Percentiles rank a stretch among this genome's conserved stretches.
Conservation (phyloP, 1,284 basidiomycete genomes). For the Ceratobasidium sp. region DNA sequence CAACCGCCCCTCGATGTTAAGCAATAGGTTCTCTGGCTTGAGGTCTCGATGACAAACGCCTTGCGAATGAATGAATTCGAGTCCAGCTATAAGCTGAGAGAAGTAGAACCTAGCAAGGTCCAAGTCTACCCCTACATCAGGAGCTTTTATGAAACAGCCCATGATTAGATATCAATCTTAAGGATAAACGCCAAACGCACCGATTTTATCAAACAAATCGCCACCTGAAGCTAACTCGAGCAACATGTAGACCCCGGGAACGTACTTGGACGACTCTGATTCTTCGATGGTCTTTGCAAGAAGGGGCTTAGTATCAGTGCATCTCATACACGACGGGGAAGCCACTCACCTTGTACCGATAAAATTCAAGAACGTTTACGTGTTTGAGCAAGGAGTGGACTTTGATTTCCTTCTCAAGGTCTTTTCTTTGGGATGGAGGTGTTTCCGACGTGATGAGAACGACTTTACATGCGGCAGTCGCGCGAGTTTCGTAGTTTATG, state of each 20-base stretch:
- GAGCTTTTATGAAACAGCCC: conserved; percentile 62
- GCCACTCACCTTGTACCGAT: conserved; percentile 27
- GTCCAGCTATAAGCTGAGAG: conserved; percentile 85
- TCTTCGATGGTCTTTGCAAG: conserved; percentile 80
- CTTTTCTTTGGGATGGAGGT: conserved; percentile 75
- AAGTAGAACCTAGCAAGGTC: conserved; percentile 95
- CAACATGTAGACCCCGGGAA: conserved; percentile 91
- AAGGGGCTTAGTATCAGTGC: neutral
- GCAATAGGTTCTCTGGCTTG: conserved; percentile 94
- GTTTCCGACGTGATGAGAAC: conserved; percentile 72
- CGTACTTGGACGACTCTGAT: conserved; percentile 68
- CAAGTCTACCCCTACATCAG: conserved; percentile 88
- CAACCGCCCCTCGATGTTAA: conserved; percentile 81
- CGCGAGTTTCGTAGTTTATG: conserved; percentile 72
- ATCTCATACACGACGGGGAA: neutral
- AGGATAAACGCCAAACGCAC: conserved; percentile 60
- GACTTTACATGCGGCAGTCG: conserved; percentile 88
- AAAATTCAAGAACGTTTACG: conserved; percentile 84
- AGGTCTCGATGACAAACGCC: conserved; percentile 97
- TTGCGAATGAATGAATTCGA: conserved; percentile 85
- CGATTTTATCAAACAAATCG: conserved; percentile 98
- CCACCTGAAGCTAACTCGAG: conserved; percentile 94
- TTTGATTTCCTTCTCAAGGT: conserved; percentile 93
- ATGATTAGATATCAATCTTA: neutral
- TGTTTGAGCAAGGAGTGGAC: conserved; percentile 90